Percentiles rank a stretch among this genome's conserved stretches.
These are phyloP conservation scores for Aspergillus terreus DNA, from an alignment of 2,329 filamentous ascomycete species.

Conservation along the genomic window DNA sequence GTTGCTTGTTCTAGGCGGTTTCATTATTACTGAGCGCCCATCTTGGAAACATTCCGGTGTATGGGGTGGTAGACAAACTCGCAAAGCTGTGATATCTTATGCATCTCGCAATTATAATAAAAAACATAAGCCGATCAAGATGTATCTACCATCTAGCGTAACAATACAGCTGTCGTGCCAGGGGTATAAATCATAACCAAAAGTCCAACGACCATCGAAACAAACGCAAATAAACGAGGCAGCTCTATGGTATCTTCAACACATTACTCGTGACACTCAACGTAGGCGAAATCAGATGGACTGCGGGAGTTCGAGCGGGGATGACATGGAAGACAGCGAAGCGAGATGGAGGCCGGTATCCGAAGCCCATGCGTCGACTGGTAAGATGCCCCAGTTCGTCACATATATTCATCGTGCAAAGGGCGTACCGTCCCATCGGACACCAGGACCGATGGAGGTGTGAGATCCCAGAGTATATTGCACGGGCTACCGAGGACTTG, in stretches of 20 bases:
- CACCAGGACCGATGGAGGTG: background rate
- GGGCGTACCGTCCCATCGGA: background rate
- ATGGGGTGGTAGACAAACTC: too few relatives aligned
- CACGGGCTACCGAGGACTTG: too few relatives aligned
- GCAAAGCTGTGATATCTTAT: too few relatives aligned
- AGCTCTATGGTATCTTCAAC: slow-evolving; percentile 15
- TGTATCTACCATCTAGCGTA: slow-evolving; percentile 13
- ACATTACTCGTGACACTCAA: slow-evolving; percentile 12
- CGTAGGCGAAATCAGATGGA: background rate
- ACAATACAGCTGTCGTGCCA: slow-evolving; percentile 10
- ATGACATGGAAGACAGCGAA: background rate
- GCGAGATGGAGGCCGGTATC: too few relatives aligned
- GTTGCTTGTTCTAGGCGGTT: too few relatives aligned
- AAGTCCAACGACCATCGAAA: background rate
- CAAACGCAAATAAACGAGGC: background rate
- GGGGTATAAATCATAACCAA: slow-evolving; percentile 7
- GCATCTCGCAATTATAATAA: too few relatives aligned
- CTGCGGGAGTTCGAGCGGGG: background rate
- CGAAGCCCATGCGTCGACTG: too few relatives aligned
- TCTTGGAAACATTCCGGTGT: too few relatives aligned
- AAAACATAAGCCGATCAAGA: background rate
- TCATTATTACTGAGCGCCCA: too few relatives aligned
- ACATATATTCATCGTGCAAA: background rate
- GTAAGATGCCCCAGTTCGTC: too few relatives aligned
- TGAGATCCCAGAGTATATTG: background rate